Evolutionary conservation across 768 basidiomycete species (phyloP).

Genomic region (Psilocybe tampanensis): DNA sequence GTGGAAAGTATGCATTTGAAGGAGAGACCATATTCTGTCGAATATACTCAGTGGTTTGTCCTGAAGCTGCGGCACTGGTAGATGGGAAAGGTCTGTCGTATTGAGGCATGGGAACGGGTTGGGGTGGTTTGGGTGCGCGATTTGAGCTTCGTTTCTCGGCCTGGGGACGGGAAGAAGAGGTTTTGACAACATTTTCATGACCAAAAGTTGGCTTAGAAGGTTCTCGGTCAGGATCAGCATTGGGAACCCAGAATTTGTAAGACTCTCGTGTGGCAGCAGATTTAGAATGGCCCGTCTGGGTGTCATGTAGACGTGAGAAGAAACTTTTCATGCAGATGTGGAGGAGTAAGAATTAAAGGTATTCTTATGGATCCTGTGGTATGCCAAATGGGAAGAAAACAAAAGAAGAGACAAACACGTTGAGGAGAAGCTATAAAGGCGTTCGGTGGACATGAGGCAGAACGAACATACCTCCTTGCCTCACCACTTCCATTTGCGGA

Average conservation of each 20-base stretch:
- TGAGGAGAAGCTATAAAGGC: conserved; percentile 29
- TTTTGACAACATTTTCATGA: conserved; percentile 23
- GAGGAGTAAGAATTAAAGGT: conserved; percentile 22
- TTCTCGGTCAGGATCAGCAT: conserved; percentile 27
- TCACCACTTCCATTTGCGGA: conserved; percentile 31
- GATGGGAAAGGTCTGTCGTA: conserved; percentile 14
- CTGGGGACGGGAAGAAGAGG: conserved; percentile 22
- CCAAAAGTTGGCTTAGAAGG: conserved; percentile 25
- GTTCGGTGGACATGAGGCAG: conserved; percentile 64
- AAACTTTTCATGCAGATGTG: conserved; percentile 52
- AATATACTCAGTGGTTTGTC: conserved; percentile 17
- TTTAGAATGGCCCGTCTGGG: conserved; percentile 44
- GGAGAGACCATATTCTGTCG: conserved; percentile 14
- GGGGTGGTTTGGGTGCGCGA: conserved; percentile 24
- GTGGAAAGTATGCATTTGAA: conserved; percentile 14
- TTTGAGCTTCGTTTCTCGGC: conserved; percentile 32
- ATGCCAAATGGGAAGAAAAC: conserved; percentile 26
- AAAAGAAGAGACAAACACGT: conserved; percentile 25
- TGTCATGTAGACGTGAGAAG: conserved; percentile 49
- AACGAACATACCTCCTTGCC: conserved; percentile 28
- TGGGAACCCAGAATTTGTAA: conserved; percentile 39
- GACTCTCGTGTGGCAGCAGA: conserved; percentile 38
- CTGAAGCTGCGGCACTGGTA: conserved; percentile 9
- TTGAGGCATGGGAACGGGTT: conserved; percentile 9
- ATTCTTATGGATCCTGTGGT: conserved; percentile 22